A percentile compares a stretch with the other conserved stretches of the same genome.
These are phyloP conservation scores for Fusarium redolens DNA, from an alignment of 2,329 filamentous ascomycete species.

Conservation along the genomic window DNA sequence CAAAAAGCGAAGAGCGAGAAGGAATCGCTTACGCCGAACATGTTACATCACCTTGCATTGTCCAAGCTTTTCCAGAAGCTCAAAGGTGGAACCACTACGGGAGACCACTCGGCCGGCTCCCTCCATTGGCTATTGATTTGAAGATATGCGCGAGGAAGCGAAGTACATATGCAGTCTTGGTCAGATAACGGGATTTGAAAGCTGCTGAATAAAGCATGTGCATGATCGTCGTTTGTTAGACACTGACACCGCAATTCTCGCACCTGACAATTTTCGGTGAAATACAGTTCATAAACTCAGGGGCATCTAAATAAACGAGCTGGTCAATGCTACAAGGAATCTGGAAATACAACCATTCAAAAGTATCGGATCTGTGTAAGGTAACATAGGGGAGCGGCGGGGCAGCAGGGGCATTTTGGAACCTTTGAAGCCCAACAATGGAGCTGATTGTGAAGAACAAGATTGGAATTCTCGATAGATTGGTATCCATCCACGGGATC, in stretches of 20 bases:
- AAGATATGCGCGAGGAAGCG: not conserved
- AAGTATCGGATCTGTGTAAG: conserved; percentile 13
- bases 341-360: not conserved
- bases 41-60: conserved; percentile 44
- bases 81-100: conserved; percentile 15
- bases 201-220: conserved; percentile 1
- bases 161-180: conserved; percentile 2
- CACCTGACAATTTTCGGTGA: not conserved
- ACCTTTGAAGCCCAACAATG: conserved; percentile 39
- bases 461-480: conserved; percentile 2
- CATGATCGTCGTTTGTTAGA: not conserved
- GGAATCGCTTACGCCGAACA: conserved; percentile 29
- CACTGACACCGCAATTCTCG: not conserved
- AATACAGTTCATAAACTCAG: conserved; percentile 3
- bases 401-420: conserved; percentile 4
- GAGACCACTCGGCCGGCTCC: conserved; percentile 31
- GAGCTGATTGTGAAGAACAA: conserved; percentile 2
- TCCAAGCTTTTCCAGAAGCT: conserved; percentile 25
- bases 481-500: conserved; percentile 8
- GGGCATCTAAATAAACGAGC: conserved; percentile 15
- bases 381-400: conserved; percentile 21
- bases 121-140: conserved; percentile 10
- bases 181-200: conserved; percentile 5
- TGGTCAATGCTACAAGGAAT: conserved; percentile 8
- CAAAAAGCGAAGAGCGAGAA: not conserved